These are phyloP conservation scores for Coniochaeta sp. DNA, from an alignment of 2,329 filamentous ascomycete genomes.

Conservation along the genomic window DNA sequence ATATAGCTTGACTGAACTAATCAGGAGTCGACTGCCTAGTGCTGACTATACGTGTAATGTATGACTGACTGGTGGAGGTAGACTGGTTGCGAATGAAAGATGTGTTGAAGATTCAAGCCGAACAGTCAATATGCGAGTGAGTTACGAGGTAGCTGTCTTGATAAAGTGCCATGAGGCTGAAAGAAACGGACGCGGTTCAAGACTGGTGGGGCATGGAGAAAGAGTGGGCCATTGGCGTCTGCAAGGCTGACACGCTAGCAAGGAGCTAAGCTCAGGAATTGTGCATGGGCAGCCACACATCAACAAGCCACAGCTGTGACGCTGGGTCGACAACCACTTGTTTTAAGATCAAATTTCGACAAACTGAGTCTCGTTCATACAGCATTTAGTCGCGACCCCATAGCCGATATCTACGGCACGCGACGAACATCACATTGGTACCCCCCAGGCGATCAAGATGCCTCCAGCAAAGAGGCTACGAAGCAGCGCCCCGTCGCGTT, in stretches of 20 bases:
- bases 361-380: constrained; percentile 10
- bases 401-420: constrained; percentile 11
- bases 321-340: neutral
- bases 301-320: neutral
- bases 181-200: neutral
- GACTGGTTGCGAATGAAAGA: too few relatives aligned
- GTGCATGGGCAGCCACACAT: neutral
- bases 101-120: too few relatives aligned
- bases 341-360: neutral
- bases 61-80: too few relatives aligned
- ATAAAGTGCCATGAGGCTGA: constrained; percentile 1
- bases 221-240: neutral
- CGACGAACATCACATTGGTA: constrained; percentile 10
- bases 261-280: neutral
- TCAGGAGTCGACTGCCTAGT: too few relatives aligned
- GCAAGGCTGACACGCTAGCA: constrained; percentile 1
- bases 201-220: neutral
- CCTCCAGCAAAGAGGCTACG: constrained; percentile 54
- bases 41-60: too few relatives aligned
- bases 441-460: constrained; percentile 29
- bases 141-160: too few relatives aligned
- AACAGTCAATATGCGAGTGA: too few relatives aligned
- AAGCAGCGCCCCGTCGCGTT: constrained; percentile 37
- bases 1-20: too few relatives aligned
- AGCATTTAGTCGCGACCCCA: constrained; percentile 3